Percentiles rank a stretch among this genome's conserved stretches.
Conservation (phyloP, 2,329 filamentous ascomycete species). For the Clarireedia hainanense region DNA sequence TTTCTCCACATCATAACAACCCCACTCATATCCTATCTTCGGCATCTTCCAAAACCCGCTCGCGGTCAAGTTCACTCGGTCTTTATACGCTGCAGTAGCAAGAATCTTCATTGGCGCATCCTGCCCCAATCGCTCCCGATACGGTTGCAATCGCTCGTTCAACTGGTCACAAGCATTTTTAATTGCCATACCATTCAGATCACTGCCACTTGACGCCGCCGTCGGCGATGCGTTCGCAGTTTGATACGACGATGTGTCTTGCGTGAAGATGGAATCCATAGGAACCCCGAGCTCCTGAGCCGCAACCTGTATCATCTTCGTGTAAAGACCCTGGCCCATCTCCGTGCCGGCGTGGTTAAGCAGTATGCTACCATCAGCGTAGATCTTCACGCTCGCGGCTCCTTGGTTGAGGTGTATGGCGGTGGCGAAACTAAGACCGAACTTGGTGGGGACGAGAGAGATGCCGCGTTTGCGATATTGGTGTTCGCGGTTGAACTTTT, state of each 20-base stretch:
- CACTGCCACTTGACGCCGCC: constrained; percentile 84
- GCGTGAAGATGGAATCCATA: constrained; percentile 73
- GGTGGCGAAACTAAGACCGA: constrained; percentile 84
- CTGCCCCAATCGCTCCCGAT: constrained; percentile 70
- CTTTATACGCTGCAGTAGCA: constrained; percentile 86
- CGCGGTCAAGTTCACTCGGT: constrained; percentile 85
- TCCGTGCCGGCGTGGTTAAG: constrained; percentile 92
- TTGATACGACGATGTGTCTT: constrained; percentile 88
- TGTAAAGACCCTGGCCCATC: constrained; percentile 91
- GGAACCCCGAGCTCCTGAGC: constrained; percentile 80
- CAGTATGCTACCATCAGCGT: constrained; percentile 85
- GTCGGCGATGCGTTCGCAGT: constrained; percentile 88
- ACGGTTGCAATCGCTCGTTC: constrained; percentile 77
- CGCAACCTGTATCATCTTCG: constrained; percentile 91
- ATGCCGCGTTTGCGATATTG: constrained; percentile 90
- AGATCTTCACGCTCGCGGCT: constrained; percentile 87
- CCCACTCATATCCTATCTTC: constrained; percentile 91
- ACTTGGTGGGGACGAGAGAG: constrained; percentile 75
- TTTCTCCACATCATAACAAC: constrained; percentile 67
- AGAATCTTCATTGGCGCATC: constrained; percentile 77
- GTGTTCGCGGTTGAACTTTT: constrained; percentile 71
- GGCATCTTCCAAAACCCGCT: constrained; percentile 96
- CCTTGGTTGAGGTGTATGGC: constrained; percentile 93
- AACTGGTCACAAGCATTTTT: constrained; percentile 84
- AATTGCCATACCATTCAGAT: constrained; percentile 93